Evolutionary conservation across 768 basidiomycete species (phyloP), one percentile per base, ranked within the genome.

Genomic region (Calocybe cyanea): DNA sequence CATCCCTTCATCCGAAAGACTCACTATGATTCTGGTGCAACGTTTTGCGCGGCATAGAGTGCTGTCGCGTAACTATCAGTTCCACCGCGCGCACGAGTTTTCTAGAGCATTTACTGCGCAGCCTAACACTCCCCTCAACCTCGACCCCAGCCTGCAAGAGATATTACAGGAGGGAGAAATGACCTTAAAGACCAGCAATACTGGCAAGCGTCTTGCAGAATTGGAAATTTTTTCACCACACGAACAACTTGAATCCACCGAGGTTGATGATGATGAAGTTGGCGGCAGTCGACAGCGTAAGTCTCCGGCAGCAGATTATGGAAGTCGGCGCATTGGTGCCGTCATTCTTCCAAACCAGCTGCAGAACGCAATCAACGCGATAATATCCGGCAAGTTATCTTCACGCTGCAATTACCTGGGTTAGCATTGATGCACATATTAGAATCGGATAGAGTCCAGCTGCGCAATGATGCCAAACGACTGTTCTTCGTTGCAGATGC

Each of bases 291-390:
- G 51, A 51, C 53, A 70, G 53, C 59, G 76, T 62, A 87, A 87
- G 59, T 91, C 90, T 19, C 86, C 89, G 34, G 91, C 89, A 17
- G 91, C 92, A 15, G 68, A 71, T 18, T 88, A 88, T 61, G 94
- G 92, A 14, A 85, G 86, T 54, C 73, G 81, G 46, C 68, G 75
- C 34, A 73, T 90, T 38, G 88, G 90, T 7, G 68, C 82, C 35
- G 80, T 92, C 7, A 67, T 84, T 10, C 57, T 97, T 10, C 85
- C 93, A 0, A 62, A 73, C 7, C 84, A 92, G 62, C 70, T 97
- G 34, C 76, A 83, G 52, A 69, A 70, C 10, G 67, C 84, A 4
- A 83, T 96, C 39, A 73, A 75, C 46, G 55, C 63, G 8, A 71
- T 93, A 42, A 87, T 97, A 48, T 69, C 77, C 45, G 77, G 88